Percentiles rank a stretch among this genome's conserved stretches.
Evolutionary conservation across 2,329 filamentous ascomycete genomes (phyloP).

Genomic region (Acephala macrosclerotiorum): DNA sequence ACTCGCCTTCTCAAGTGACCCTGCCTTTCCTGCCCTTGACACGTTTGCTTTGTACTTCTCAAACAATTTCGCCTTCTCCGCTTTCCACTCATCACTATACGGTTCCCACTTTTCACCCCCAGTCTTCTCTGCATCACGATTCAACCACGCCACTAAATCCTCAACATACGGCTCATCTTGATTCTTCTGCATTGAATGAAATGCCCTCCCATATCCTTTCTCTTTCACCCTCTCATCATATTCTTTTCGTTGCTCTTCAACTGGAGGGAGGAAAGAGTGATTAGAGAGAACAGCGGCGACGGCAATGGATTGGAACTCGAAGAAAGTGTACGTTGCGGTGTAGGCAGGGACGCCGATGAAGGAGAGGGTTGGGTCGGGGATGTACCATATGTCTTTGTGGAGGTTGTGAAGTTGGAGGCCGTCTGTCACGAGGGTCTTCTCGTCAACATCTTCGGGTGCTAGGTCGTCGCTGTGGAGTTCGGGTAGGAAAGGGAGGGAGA

Average conservation of each 20-base stretch:
- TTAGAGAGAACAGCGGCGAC: slow-evolving; percentile 52
- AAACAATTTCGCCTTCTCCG: slow-evolving; percentile 18
- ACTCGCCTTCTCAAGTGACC: not conserved
- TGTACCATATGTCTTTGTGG: slow-evolving; percentile 61
- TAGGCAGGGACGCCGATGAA: slow-evolving; percentile 57
- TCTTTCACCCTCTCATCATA: slow-evolving; percentile 47
- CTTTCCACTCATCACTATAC: slow-evolving; percentile 31
- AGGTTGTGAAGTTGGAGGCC: slow-evolving; percentile 53
- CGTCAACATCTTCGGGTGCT: slow-evolving; percentile 54
- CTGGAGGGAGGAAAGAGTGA: slow-evolving; percentile 46
- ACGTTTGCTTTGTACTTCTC: slow-evolving; percentile 10
- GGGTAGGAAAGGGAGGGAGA: slow-evolving; percentile 69
- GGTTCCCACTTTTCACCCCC: slow-evolving; percentile 28
- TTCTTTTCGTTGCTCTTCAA: slow-evolving; percentile 46
- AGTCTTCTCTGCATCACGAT: slow-evolving; percentile 23
- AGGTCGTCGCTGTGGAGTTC: slow-evolving; percentile 51
- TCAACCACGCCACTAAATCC: slow-evolving; percentile 35
- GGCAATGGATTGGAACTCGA: slow-evolving; percentile 57
- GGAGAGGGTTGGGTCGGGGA: slow-evolving; percentile 53
- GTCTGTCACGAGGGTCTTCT: slow-evolving; percentile 62
- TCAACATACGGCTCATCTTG: slow-evolving; percentile 35
- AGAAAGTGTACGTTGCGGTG: slow-evolving; percentile 56
- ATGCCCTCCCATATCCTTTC: slow-evolving; percentile 44
- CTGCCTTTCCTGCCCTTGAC: not conserved
- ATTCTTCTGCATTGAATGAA: slow-evolving; percentile 51